Evolutionary conservation across 441 rosid species (phyloP), one percentile per base, ranked within the genome.

Genomic region (Erodium trifolium): DNA sequence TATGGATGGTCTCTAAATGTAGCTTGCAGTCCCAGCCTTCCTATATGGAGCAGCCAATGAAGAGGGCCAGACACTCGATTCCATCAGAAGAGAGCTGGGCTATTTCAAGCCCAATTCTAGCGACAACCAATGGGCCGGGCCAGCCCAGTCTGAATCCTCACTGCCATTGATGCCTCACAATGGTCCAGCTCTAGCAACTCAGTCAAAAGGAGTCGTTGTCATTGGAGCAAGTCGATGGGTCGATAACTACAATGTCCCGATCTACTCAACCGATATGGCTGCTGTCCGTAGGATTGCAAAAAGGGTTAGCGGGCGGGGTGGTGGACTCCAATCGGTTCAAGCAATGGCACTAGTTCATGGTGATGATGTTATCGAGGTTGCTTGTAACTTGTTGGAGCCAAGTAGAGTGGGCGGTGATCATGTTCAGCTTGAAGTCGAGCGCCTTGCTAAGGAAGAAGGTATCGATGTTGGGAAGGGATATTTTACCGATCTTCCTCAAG

Each of bases 281-380:
- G 70, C 89, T 45, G 86, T 88, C 70, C 79, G 78, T 68, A 81
- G 84, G 78, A 75, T 91, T 19, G 86, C 96, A 17, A 88, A 86
- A 78, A 78, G 64, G 72, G 86, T 78, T 0, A 87, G 96, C 59
- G 88, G 83, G 72, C 85, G 96, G 79, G 88, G 96, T 69, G 96
- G 93, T 0, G 94, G 98, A 7, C 84, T 91, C 73, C 74, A 78
- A 64, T 84, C 87, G 5, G 96, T 93, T 53, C 94, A 93, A 82
- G 91, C 96, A 64, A 91, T 93, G 98, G 97, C 94, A 29, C 89
- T 93, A 57, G 80, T 80, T 65, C 91, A 89, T 16, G 83, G 83
- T 34, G 83, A 83, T 69, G 81, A 78, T 45, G 74, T 85, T 18
- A 88, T 77, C 45, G 98, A 91, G 80, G 96, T 93, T 23, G 98